Percentiles rank a stretch among this genome's conserved stretches.
phyloP scores from a whole-genome alignment of 495 filamentous ascomycete species.

The Aspergillus biplanus region DNA sequence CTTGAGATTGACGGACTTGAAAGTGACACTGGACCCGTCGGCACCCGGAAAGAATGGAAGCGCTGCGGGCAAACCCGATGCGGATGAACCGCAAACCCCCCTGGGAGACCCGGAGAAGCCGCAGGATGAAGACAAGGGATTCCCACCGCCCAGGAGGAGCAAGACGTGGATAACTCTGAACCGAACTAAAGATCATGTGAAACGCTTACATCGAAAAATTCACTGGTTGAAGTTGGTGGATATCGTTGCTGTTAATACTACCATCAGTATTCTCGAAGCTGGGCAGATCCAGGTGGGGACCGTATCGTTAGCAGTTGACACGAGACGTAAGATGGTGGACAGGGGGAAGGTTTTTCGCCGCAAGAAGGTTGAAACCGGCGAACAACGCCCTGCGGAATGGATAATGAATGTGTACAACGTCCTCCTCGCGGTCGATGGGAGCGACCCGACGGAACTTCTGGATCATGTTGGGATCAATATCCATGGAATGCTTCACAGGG shows the following conservation, averaged over 20 bases:
- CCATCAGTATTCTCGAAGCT: constrained; percentile 72
- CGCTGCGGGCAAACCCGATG: constrained; percentile 30
- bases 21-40: constrained; percentile 77
- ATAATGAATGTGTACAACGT: constrained; percentile 83
- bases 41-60: constrained; percentile 53
- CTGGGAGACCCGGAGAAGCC: constrained; percentile 25
- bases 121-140: constrained; percentile 22
- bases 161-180: constrained; percentile 79
- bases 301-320: constrained; percentile 86
- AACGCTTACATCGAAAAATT: constrained; percentile 82
- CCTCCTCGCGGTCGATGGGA: constrained; percentile 82
- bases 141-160: constrained; percentile 51
- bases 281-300: constrained; percentile 84
- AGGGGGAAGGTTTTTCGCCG: constrained; percentile 88
- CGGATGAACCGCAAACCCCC: constrained; percentile 29
- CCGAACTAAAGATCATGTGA: constrained; percentile 78
- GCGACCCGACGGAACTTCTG: constrained; percentile 84
- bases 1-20: constrained; percentile 80
- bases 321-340: constrained; percentile 86
- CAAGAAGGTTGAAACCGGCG: constrained; percentile 66
- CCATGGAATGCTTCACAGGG: constrained; percentile 89
- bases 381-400: constrained; percentile 91
- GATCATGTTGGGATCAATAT: constrained; percentile 88
- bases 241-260: constrained; percentile 80
- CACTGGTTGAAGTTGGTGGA: constrained; percentile 91